Evolutionary conservation across 2,329 filamentous ascomycete genomes (phyloP).

Genomic region (Cytospora paraplurivora): DNA sequence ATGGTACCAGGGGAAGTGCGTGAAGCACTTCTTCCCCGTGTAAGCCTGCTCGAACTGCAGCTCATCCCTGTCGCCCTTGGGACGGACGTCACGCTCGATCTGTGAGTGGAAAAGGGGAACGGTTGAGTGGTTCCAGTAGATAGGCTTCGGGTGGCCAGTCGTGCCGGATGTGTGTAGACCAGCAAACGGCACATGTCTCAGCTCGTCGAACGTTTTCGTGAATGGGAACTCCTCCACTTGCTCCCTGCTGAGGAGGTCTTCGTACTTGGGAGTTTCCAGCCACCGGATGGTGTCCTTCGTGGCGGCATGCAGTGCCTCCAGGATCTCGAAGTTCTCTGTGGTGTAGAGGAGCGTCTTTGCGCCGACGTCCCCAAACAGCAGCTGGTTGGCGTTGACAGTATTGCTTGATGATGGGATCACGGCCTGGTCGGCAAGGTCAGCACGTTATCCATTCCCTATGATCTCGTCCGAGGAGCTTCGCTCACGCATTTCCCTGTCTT

Average conservation of each 20-base stretch:
- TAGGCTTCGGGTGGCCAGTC: constrained; percentile 33
- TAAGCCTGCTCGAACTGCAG: constrained; percentile 12
- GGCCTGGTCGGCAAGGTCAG: not conserved
- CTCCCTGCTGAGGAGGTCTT: constrained; percentile 19
- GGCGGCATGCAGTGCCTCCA: constrained; percentile 22
- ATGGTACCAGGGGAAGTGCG: constrained; percentile 20
- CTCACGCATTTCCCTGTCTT: constrained; percentile 27
- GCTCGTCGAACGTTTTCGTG: constrained; percentile 24
- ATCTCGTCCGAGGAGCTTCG: no score
- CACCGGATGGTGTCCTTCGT: constrained; percentile 23
- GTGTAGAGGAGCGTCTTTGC: constrained; percentile 27
- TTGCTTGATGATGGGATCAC: constrained; percentile 20
- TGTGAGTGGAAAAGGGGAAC: constrained; percentile 20
- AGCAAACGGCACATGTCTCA: constrained; percentile 29
- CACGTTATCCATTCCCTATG: no score
- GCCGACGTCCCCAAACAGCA: constrained; percentile 24
- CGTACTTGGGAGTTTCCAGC: constrained; percentile 17
- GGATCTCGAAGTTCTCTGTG: constrained; percentile 22
- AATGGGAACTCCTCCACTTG: constrained; percentile 25
- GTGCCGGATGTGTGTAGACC: constrained; percentile 34
- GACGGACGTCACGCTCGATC: constrained; percentile 6
- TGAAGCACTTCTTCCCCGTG: not conserved
- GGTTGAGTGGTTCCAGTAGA: constrained; percentile 30
- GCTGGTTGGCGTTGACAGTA: constrained; percentile 18
- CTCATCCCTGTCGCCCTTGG: not conserved